Conservation (phyloP, 371 early-diverging fungal genomes). For the Mucor irregularis region DNA sequence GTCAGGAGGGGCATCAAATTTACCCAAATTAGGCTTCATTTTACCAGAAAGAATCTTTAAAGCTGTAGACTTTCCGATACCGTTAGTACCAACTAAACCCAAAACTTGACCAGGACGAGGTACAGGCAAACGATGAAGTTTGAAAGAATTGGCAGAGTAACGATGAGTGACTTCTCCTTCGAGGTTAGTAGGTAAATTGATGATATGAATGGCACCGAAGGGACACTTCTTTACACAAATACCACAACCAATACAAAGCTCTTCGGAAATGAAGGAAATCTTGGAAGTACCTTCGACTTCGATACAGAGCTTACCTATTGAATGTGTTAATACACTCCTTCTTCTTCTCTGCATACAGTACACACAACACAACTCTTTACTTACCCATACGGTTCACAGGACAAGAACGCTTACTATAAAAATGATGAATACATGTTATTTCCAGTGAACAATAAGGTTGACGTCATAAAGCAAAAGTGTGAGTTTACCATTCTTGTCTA, state of each 20-base stretch:
- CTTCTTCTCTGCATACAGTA: slow-evolving; percentile 28
- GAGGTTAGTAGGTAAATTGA: slow-evolving; percentile 99
- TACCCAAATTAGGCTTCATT: slow-evolving; percentile 98
- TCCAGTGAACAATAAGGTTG: too few relatives aligned
- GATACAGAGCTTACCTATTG: slow-evolving; percentile 94
- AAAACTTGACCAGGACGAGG: slow-evolving; percentile 98
- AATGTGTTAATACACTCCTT: neutral
- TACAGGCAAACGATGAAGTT: slow-evolving; percentile 98
- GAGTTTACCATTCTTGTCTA: slow-evolving; percentile 93
- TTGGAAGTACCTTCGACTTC: slow-evolving; percentile 85
- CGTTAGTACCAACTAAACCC: slow-evolving; percentile 99
- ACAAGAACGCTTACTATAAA: slow-evolving; percentile 77
- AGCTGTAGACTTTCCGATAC: slow-evolving; percentile 98
- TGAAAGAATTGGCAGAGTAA: slow-evolving; percentile 98
- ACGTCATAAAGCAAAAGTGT: too few relatives aligned
- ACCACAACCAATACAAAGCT: slow-evolving; percentile 99
- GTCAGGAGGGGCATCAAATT: slow-evolving; percentile 87
- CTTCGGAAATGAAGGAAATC: slow-evolving; percentile 95
- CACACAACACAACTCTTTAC: too few relatives aligned
- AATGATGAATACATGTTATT: neutral
- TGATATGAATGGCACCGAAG: slow-evolving; percentile 97
- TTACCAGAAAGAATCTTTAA: slow-evolving; percentile 97
- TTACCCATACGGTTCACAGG: slow-evolving; percentile 86
- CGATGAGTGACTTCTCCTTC: slow-evolving; percentile 97
- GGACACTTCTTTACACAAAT: slow-evolving; percentile 99